A percentile compares a stretch with the other conserved stretches of the same genome.
phyloP scores from a whole-genome alignment of 768 basidiomycete genomes.

The Amanita rimosa region DNA sequence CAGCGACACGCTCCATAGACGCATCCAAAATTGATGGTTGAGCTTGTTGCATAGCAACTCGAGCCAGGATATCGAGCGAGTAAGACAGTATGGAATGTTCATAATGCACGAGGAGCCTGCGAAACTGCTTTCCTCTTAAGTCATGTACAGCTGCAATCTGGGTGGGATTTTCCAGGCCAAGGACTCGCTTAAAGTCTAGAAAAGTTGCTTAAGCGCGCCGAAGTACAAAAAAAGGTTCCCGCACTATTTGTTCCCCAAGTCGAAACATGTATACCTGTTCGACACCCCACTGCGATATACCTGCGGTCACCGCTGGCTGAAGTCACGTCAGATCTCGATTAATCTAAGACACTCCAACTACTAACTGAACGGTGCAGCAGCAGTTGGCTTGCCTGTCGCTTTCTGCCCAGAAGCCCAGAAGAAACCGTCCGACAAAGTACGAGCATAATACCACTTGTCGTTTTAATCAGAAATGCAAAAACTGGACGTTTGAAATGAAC shows the following conservation, averaged over 20 bases:
- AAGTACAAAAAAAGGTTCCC: slow-evolving; percentile 8
- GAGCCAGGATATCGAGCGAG: slow-evolving; percentile 59
- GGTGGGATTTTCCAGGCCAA: slow-evolving; percentile 37
- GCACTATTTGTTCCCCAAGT: slow-evolving; percentile 43
- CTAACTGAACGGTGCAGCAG: slow-evolving; percentile 57
- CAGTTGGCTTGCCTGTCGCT: slow-evolving; percentile 47
- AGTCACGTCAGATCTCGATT: neutral
- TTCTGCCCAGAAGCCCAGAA: slow-evolving; percentile 37
- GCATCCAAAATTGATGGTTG: slow-evolving; percentile 36
- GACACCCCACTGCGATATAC: slow-evolving; percentile 55
- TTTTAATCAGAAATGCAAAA: neutral
- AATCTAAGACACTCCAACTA: slow-evolving; percentile 2
- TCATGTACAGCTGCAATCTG: slow-evolving; percentile 47
- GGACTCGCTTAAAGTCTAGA: slow-evolving; percentile 47
- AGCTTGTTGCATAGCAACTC: slow-evolving; percentile 39
- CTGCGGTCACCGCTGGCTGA: slow-evolving; percentile 38
- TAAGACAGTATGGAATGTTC: slow-evolving; percentile 52
- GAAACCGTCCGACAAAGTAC: slow-evolving; percentile 44
- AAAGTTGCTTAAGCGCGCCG: neutral
- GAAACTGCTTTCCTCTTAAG: slow-evolving; percentile 30
- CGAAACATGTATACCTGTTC: slow-evolving; percentile 61
- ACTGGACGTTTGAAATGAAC: slow-evolving; percentile 8
- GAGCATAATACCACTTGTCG: slow-evolving; percentile 55
- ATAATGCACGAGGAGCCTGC: slow-evolving; percentile 58
- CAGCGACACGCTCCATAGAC: slow-evolving; percentile 51